Evolutionary conservation across 2,329 filamentous ascomycete species (phyloP).

Genomic region (Sphaerulina populicola): DNA sequence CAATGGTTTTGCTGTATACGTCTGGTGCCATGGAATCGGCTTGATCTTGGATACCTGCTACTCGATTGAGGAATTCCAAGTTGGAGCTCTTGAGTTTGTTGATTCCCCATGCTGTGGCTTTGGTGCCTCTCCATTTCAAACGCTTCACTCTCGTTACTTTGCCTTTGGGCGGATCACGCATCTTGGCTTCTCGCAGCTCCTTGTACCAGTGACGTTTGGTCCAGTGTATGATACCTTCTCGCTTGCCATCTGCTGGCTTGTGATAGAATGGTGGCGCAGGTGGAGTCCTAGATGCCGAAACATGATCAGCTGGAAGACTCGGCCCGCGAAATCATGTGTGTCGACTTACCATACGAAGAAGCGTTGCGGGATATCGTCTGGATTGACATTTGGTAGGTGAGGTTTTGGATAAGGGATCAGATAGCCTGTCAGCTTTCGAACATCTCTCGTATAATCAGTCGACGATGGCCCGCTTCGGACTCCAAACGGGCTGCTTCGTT

Average conservation of each 20-base stretch:
- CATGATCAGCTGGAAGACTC: not conserved
- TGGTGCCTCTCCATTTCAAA: constrained; percentile 37
- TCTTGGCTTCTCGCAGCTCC: constrained; percentile 39
- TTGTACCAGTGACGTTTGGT: constrained; percentile 41
- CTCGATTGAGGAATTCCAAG: constrained; percentile 40
- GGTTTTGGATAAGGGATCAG: constrained; percentile 41
- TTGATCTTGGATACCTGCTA: constrained; percentile 22
- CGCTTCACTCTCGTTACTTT: constrained; percentile 36
- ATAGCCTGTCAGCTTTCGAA: constrained; percentile 39
- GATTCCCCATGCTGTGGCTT: constrained; percentile 37
- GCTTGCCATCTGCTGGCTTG: constrained; percentile 35
- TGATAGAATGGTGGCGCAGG: constrained; percentile 36
- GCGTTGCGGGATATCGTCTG: constrained; percentile 33
- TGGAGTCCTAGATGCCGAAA: constrained; percentile 29
- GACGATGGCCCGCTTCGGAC: constrained; percentile 19
- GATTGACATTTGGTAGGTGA: constrained; percentile 20
- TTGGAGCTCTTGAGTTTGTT: constrained; percentile 36
- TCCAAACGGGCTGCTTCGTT: constrained; percentile 1
- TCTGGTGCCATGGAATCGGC: constrained; percentile 27
- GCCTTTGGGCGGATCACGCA: constrained; percentile 30
- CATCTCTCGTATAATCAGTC: constrained; percentile 37
- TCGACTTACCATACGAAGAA: constrained; percentile 35
- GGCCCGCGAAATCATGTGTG: not conserved
- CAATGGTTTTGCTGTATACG: constrained; percentile 32
- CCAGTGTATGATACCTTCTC: constrained; percentile 38